Evolutionary conservation across 345 rosid genomes (phyloP).

Genomic region (Bruguiera gymnorhiza): DNA sequence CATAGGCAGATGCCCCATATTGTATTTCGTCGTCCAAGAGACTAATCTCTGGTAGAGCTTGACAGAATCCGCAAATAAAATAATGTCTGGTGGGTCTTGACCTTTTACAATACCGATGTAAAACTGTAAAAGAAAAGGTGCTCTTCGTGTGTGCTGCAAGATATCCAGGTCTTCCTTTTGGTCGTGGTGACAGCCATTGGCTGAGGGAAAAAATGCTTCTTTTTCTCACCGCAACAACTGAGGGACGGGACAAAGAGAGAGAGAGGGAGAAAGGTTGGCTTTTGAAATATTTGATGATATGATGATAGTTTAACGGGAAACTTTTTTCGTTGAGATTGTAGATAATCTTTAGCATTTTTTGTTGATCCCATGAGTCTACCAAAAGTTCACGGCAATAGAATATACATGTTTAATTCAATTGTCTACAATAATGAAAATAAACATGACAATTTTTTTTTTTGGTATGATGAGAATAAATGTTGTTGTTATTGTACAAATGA

Average conservation of each 20-base stretch:
- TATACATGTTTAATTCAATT: no score
- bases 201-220: slow-evolving; percentile 10
- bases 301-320: neutral
- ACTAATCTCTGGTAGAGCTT: slow-evolving; percentile 36
- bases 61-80: slow-evolving; percentile 33
- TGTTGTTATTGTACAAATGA: no score
- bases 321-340: slow-evolving; percentile 27
- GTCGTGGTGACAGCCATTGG: slow-evolving; percentile 18
- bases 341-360: slow-evolving; percentile 25
- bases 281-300: slow-evolving; percentile 16
- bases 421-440: no score
- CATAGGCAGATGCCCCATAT: slow-evolving; percentile 19
- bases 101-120: slow-evolving; percentile 29
- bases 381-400: neutral
- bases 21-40: slow-evolving; percentile 35
- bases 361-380: slow-evolving; percentile 2
- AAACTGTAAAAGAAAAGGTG: slow-evolving; percentile 24
- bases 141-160: slow-evolving; percentile 13
- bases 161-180: slow-evolving; percentile 28
- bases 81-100: slow-evolving; percentile 15
- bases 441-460: no score
- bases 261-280: neutral
- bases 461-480: no score
- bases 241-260: neutral
- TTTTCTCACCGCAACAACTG: slow-evolving; percentile 5